Evolutionary conservation across 1,139 yeast species (phyloP), one percentile per base, ranked within the genome.

Genomic region (Pichia sp.): DNA sequence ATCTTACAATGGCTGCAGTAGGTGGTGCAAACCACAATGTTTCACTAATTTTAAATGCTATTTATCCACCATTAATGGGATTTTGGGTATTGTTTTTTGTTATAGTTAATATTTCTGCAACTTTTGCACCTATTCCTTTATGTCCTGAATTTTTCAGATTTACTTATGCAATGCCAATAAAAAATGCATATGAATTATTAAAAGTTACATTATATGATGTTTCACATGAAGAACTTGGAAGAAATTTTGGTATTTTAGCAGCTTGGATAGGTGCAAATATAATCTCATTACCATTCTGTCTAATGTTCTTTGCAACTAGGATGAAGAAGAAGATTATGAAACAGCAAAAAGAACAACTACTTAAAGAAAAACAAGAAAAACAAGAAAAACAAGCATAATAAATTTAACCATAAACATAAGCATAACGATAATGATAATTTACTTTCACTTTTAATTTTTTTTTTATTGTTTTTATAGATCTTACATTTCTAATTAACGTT

Each of bases 101-200:
- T 32, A 65, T 69, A 2, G 34, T 58, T 18, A 75, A 74, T 52
- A 62, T 74, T 30, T 60, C 75, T 4, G 77, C 78, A 0, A 66
- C 74, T 1, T 64, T 74, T 38, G 57, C 73, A 1, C 74, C 78
- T 0, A 62, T 73, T 34, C 68, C 62, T 3, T 51, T 74, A 22
- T 69, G 74, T 52, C 74, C 76, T 2, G 42, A 41, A 1, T 64
- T 75, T 50, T 75, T 62, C 55, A 55, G 72, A 27, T 74, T 69
- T 46, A 76, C 78, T 0, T 72, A 74, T 51, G 78, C 74, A 3
- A 61, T 72, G 59, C 80, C 81, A 1, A 68, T 74, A 35, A 64
- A 66, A 38, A 70, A 71, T 49, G 65, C 73, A 1, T 65, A 69
- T 47, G 73, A 72, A 37, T 55, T 72, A 33, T 53, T 70, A 57